phyloP scores from a whole-genome alignment of 169 alveolate species.

The Cryptosporidium ryanae region DNA sequence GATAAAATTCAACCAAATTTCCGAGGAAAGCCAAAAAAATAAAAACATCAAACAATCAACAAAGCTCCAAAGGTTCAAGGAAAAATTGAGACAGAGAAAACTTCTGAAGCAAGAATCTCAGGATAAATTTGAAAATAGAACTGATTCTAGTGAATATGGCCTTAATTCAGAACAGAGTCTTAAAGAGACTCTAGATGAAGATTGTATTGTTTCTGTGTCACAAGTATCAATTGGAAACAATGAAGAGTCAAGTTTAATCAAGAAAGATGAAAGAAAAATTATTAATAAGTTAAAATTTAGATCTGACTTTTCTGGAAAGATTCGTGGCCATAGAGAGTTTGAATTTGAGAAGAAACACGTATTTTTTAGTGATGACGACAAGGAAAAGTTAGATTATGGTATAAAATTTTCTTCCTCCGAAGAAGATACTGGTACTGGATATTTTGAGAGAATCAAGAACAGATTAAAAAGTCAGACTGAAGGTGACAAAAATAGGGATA shows the following conservation, averaged over 20 bases:
- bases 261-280: background rate
- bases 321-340: slow-evolving; percentile 38
- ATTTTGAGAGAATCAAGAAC: slow-evolving; percentile 11
- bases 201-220: background rate
- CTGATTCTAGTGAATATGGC: background rate
- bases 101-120: background rate
- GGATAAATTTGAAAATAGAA: background rate
- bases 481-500: slow-evolving; percentile 51
- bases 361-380: slow-evolving; percentile 60
- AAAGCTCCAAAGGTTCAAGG: slow-evolving; percentile 55
- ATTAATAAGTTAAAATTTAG: slow-evolving; percentile 39
- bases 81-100: slow-evolving; percentile 47
- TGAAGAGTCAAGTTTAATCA: background rate
- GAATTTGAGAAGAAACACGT: slow-evolving; percentile 23
- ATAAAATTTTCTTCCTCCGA: background rate
- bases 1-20: slow-evolving; percentile 8
- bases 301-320: slow-evolving; percentile 51
- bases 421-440: background rate
- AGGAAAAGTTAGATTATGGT: background rate
- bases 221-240: background rate
- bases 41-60: background rate
- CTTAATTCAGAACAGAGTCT: background rate
- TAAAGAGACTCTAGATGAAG: background rate
- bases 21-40: background rate
- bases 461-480: slow-evolving; percentile 22